Percentiles rank a stretch among this genome's conserved stretches.
Conservation (phyloP, 1,139 yeast genomes). For the Wickerhamiella infanticola region DNA sequence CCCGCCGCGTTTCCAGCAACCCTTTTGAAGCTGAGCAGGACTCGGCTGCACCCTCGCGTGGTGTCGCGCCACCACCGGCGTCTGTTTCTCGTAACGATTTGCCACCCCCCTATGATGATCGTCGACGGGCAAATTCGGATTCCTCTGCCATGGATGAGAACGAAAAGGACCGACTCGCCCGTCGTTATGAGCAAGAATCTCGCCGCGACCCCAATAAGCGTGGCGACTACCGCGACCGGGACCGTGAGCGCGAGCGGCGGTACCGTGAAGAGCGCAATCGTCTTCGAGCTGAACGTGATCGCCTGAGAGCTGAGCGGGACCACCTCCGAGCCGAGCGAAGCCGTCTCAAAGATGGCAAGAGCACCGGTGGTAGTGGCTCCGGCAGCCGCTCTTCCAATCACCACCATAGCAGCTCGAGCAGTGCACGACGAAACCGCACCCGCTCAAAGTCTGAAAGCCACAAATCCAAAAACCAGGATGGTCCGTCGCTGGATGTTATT, state of each 20-base stretch:
- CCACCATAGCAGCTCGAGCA: slow-evolving; percentile 4
- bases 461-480: slow-evolving; percentile 6
- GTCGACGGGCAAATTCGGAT: slow-evolving; percentile 18
- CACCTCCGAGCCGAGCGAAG: slow-evolving; percentile 5
- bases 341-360: background rate
- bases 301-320: slow-evolving; percentile 4
- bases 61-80: background rate
- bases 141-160: slow-evolving; percentile 16
- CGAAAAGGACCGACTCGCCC: slow-evolving; percentile 3
- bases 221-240: slow-evolving; percentile 9
- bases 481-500: slow-evolving; percentile 52
- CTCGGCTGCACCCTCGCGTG: background rate
- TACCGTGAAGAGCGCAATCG: slow-evolving; percentile 5
- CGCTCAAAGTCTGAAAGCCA: slow-evolving; percentile 13
- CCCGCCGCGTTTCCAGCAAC: slow-evolving; percentile 2
- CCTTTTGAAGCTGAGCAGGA: slow-evolving; percentile 3
- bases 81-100: background rate
- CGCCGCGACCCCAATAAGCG: slow-evolving; percentile 1
- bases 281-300: slow-evolving; percentile 4
- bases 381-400: background rate
- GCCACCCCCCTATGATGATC: slow-evolving; percentile 2
- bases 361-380: background rate
- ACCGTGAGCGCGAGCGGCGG: slow-evolving; percentile 9
- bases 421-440: slow-evolving; percentile 5
- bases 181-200: background rate